phyloP scores from a whole-genome alignment of 371 early-diverging fungal species.

The Amoeboaphelidium protococcarum region DNA sequence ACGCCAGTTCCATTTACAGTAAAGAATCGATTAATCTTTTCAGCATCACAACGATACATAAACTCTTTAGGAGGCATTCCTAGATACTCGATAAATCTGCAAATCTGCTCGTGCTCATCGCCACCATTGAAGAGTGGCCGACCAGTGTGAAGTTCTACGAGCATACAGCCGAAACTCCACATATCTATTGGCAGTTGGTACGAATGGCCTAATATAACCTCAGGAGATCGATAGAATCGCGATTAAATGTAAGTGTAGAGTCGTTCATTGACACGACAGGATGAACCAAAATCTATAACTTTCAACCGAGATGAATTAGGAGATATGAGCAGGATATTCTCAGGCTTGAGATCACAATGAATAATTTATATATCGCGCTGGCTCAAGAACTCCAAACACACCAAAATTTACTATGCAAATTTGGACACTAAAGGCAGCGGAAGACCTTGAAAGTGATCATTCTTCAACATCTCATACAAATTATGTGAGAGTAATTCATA shows the following conservation, averaged over 20 bases:
- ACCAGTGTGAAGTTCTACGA: slow-evolving; percentile 13
- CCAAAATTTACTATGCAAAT: not conserved
- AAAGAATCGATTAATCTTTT: not conserved
- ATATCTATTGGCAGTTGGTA: slow-evolving; percentile 6
- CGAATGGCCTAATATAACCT: not conserved
- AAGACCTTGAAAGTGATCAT: not conserved
- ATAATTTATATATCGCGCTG: slow-evolving; percentile 3
- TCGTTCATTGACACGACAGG: not conserved
- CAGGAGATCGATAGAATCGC: slow-evolving; percentile 1
- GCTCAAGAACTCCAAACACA: not conserved
- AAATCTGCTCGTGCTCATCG: not conserved
- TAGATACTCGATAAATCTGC: not conserved
- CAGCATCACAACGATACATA: not conserved
- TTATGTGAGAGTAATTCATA: not conserved
- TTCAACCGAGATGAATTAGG: not conserved
- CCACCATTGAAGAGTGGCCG: not conserved
- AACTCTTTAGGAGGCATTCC: not conserved
- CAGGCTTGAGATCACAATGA: slow-evolving; percentile 9
- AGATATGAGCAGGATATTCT: slow-evolving; percentile 5
- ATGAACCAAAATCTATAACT: not conserved
- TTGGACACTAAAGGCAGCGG: not conserved
- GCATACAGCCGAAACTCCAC: slow-evolving; percentile 19
- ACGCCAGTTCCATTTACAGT: no score
- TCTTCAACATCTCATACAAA: not conserved
- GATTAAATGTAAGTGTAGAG: not conserved